These are phyloP conservation scores for Trichoderma hamatum DNA, from an alignment of 2,329 filamentous ascomycete genomes.

Conservation along the genomic window DNA sequence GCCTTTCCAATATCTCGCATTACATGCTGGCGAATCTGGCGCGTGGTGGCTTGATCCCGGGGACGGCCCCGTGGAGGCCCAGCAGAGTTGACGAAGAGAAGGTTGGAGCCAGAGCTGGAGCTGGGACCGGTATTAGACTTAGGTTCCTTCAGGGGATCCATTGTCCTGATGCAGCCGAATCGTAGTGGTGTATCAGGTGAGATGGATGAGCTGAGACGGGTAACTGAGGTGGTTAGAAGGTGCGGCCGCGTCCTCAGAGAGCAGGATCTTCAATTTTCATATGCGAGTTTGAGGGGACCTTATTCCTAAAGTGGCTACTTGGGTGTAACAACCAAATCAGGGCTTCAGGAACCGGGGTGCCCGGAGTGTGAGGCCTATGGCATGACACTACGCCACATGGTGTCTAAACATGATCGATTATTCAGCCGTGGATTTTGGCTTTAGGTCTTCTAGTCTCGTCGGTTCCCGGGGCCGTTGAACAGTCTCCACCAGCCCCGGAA, in stretches of 20 bases:
- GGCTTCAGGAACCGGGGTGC: neutral
- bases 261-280: neutral
- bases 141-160: neutral
- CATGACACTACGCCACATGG: neutral
- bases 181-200: neutral
- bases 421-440: neutral
- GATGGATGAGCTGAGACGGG: neutral
- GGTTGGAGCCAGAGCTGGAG: neutral
- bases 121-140: neutral
- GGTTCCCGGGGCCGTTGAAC: neutral
- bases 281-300: neutral
- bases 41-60: slow-evolving; percentile 15
- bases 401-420: neutral
- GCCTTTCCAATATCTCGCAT: slow-evolving; percentile 26
- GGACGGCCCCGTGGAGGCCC: neutral
- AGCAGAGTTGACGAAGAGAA: slow-evolving; percentile 25
- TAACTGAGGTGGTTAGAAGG: neutral
- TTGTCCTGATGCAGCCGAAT: neutral
- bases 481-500: neutral
- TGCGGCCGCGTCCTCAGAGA: neutral
- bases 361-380: neutral
- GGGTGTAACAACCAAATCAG: neutral
- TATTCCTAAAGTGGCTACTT: slow-evolving; percentile 9
- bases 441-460: neutral
- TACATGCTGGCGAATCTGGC: slow-evolving; percentile 23